Conservation (phyloP, 495 filamentous ascomycete species). For the Xylona heveae region DNA sequence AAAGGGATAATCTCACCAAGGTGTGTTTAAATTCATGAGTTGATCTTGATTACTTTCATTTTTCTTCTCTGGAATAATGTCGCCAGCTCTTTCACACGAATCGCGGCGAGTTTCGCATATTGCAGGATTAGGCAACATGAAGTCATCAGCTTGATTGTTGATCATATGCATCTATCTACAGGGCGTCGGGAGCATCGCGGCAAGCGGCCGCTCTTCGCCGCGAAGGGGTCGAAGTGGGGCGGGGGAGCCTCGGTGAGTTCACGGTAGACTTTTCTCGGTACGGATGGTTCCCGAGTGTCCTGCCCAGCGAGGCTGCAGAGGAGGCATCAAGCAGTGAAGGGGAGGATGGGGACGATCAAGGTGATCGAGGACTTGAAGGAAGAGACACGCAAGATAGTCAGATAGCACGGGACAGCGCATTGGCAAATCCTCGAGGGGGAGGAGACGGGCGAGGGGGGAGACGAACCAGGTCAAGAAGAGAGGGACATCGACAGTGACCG, state of each 20-base stretch:
- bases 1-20: conserved; percentile 71
- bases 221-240: conserved; percentile 49
- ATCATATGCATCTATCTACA: no score
- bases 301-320: conserved; percentile 38
- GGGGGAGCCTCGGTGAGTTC: conserved; percentile 44
- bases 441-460: no score
- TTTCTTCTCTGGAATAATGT: not conserved
- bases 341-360: conserved; percentile 10
- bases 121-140: no score
- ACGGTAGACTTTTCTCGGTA: conserved; percentile 41
- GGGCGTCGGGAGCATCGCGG: conserved; percentile 40
- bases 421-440: no score
- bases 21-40: conserved; percentile 32
- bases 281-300: conserved; percentile 53
- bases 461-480: no score
- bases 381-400: not conserved
- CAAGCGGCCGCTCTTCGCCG: conserved; percentile 43
- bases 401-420: no score
- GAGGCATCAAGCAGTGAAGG: no score
- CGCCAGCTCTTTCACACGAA: conserved; percentile 1
- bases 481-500: no score
- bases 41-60: not conserved
- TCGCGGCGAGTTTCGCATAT: no score
- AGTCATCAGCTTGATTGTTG: no score
- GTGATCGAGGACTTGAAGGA: not conserved